Percentiles rank a stretch among this genome's conserved stretches.
Conservation (phyloP, 768 basidiomycete species). For the Suillus discolor region DNA sequence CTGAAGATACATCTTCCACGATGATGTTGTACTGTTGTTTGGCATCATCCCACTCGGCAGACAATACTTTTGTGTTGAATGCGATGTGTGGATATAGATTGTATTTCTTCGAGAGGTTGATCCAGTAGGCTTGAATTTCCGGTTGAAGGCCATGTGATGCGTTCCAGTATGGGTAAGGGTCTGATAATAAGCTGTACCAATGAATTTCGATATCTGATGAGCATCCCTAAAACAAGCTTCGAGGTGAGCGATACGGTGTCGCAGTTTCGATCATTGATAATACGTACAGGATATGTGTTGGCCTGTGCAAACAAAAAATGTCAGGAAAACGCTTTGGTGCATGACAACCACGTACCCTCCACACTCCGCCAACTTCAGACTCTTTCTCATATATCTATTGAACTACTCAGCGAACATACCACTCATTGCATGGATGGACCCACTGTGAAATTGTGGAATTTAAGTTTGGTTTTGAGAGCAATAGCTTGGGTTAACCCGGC, state of each 20-base stretch:
- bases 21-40: constrained; percentile 39
- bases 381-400: constrained; percentile 51
- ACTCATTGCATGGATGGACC: constrained; percentile 8
- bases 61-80: constrained; percentile 47
- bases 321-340: background rate
- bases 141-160: constrained; percentile 41
- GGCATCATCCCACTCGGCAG: constrained; percentile 45
- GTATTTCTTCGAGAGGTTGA: constrained; percentile 43
- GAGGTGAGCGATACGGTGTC: background rate
- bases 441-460: constrained; percentile 44
- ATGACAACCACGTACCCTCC: constrained; percentile 42
- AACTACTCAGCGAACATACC: background rate
- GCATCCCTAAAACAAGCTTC: constrained; percentile 37
- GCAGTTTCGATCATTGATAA: background rate
- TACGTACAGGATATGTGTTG: constrained; percentile 27
- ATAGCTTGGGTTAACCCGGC: constrained; percentile 48
- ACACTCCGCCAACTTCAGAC: constrained; percentile 49
- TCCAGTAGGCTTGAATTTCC: constrained; percentile 48
- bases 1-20: constrained; percentile 34
- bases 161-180: constrained; percentile 48
- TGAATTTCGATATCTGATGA: constrained; percentile 44
- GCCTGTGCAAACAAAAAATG: constrained; percentile 19
- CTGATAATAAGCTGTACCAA: constrained; percentile 49
- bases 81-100: constrained; percentile 40
- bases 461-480: constrained; percentile 39